Evolutionary conservation across 306 rosid species (phyloP), one percentile per base, ranked within the genome.

Genomic region (Citrullus colocynthis): DNA sequence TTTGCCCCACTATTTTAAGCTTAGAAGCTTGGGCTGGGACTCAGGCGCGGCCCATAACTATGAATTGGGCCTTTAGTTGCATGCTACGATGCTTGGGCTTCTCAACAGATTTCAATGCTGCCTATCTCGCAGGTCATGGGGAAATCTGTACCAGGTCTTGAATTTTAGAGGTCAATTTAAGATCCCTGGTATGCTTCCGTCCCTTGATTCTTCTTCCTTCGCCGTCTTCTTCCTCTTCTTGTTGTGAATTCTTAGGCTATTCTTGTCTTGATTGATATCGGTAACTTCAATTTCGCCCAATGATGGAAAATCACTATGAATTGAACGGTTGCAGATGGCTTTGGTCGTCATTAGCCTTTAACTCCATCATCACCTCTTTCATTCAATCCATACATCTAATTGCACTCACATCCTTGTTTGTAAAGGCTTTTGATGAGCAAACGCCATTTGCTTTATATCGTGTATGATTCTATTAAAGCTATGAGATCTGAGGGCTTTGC

Each of bases 401-500:
- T 32, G 3, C 74, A 42, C 74, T 4, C 52, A 67, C 55, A 13
- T 18, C 17, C 42, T 36, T 67, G 16, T 11, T 67, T 7, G 74
- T 42, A 10, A 67, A 42, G 74, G 74, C 36, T 67, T 42, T 67
- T 67, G 55, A 20, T 42, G 74, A 12, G 42, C 55, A 7, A 67
- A 42, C 16, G 34, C 55, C 55, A 14, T 67, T 20, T 67, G 74
- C 74, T 67, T 67, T 67, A 9, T n/a, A 32, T 34, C 74, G 74
- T 67, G 55, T 12, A 30, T 67, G 74, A 67, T 67, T 67, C 74
- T 4, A 67, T 67, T 10, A 8, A 67, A 67, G 74, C 74, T 67
- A 67, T 67, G 74, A 67, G 74, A 67, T 67, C 74, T 67, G 74
- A 67, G 74, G 74, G 74, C 74, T 67, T 42, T n/a, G 28, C 28